These are phyloP conservation scores for Chamaecrista fasciculata DNA, from an alignment of 306 rosid species.

Conservation along the genomic window DNA sequence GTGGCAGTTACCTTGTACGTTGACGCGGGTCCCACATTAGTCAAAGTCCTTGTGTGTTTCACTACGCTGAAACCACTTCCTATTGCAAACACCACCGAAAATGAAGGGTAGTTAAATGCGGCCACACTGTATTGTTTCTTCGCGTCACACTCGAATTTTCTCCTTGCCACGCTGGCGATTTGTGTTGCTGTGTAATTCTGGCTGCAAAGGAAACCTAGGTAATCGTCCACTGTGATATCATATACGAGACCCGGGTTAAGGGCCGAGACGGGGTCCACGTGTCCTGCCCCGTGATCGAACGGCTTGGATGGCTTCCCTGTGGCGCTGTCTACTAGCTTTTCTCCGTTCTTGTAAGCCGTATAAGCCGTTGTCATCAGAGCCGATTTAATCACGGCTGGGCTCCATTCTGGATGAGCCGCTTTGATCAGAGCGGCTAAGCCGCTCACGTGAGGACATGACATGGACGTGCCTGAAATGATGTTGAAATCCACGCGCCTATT, in stretches of 20 bases:
- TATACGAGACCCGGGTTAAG: conserved; percentile 78
- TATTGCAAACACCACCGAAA: conserved; percentile 51
- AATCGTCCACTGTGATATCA: conserved; percentile 65
- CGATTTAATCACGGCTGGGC: conserved; percentile 80
- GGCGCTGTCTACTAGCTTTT: conserved; percentile 52
- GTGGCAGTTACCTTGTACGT: conserved; percentile 56
- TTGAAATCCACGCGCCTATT: conserved; percentile 78
- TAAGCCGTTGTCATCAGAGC: conserved; percentile 95
- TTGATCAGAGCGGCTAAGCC: conserved; percentile 80
- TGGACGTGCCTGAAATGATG: conserved; percentile 90
- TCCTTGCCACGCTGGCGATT: conserved; percentile 48
- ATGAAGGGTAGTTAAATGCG: conserved; percentile 81
- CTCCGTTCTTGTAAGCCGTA: conserved; percentile 57
- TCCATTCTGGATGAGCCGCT: conserved; percentile 85
- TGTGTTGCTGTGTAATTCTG: conserved; percentile 51
- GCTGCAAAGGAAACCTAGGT: conserved; percentile 67
- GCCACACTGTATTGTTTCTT: conserved; percentile 58
- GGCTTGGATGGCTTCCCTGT: conserved; percentile 74
- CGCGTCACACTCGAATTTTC: conserved; percentile 58
- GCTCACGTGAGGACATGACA: conserved; percentile 98
- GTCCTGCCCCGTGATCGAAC: conserved; percentile 86
- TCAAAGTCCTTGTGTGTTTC: conserved; percentile 56
- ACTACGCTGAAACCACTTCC: conserved; percentile 35
- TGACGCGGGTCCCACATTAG: conserved; percentile 79
- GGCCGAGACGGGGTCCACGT: conserved; percentile 76